A percentile compares a stretch with the other conserved stretches of the same genome.
Conservation (phyloP, 2,329 filamentous ascomycete species). For the Rutstroemia sp. region DNA sequence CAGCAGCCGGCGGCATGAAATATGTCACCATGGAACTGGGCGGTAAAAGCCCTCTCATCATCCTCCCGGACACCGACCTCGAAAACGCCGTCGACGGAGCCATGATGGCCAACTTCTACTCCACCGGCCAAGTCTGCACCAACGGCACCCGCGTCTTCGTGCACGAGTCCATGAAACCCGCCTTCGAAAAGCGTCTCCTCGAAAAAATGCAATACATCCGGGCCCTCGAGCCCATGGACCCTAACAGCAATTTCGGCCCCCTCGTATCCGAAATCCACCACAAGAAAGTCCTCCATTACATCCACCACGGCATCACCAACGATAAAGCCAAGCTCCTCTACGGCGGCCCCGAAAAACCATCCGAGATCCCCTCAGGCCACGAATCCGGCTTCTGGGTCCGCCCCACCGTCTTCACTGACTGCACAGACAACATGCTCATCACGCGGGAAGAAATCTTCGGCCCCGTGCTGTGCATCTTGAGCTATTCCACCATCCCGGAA, state of each 20-base stretch:
- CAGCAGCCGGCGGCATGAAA: conserved; percentile 74
- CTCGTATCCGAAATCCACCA: conserved; percentile 68
- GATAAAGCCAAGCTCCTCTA: conserved; percentile 69
- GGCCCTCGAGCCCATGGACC: conserved; percentile 64
- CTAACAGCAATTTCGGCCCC: conserved; percentile 74
- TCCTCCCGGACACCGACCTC: conserved; percentile 73
- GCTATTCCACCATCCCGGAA: conserved; percentile 64
- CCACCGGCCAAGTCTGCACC: conserved; percentile 85
- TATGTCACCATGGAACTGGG: conserved; percentile 90
- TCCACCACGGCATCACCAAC: conserved; percentile 62
- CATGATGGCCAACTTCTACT: conserved; percentile 94
- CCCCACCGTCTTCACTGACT: conserved; percentile 81
- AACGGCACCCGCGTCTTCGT: conserved; percentile 88
- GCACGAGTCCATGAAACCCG: conserved; percentile 53
- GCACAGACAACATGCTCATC: conserved; percentile 75
- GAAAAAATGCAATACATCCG: conserved; percentile 65
- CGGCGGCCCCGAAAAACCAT: conserved; percentile 57
- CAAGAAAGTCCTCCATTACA: conserved; percentile 72
- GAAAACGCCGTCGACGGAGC: conserved; percentile 79
- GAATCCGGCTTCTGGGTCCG: conserved; percentile 71
- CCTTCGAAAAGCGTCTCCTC: conserved; percentile 62
- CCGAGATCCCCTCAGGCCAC: conserved; percentile 28
- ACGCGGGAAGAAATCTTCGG: conserved; percentile 82
- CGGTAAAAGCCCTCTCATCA: conserved; percentile 74
- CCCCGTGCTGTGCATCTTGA: conserved; percentile 74